Base-by-base conservation (phyloP, 2,329 filamentous ascomycete species). In the Botrytis sinoallii region DNA sequence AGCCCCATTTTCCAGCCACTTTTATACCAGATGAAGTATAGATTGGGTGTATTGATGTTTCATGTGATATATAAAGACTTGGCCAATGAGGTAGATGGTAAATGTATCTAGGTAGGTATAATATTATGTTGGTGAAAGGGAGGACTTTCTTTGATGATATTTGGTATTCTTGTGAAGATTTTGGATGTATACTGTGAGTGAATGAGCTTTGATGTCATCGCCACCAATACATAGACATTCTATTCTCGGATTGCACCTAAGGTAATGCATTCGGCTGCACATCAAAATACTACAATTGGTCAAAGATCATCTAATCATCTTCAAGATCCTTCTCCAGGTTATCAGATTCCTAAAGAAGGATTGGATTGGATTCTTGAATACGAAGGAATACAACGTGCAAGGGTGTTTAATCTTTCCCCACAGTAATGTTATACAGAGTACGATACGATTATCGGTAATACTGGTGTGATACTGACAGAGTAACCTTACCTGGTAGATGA, bases 1-100 rank as follows among this genome's bases (percentile, higher is more conserved):
- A 65, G 61, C 40, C 61, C 59, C 61, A 44, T 44, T 46, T 32
- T 65, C 61, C 61, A 65, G 61, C 61, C 61, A 65, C 61, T 32
- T 65, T 65, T 29, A 65, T 65, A 32, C 9, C 18, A 2, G 9
- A 46, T 46, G 0, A 7, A 42, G 40, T 46, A 46, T 29, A 22
- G 40, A n/a, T 44, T 32, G 42, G n/a, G n/a, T 29, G 40, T 14
- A 18, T 42, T 29, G 40, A 42, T 42, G 60, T 63, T 63, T 63
- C 38, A 42, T n/a, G 18, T 61, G 25, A 52, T n/a, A n/a, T 25
- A 12, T 52, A 25, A 14, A 20, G 59, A 35, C 59, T 61, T 38
- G 59, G 59, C 59, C 59, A 61, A 40, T 61, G 38, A 35, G 16
- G 55, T 29, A 59, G 4, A 3, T 59, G 29, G n/a, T 32, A 9